Evolutionary conservation across 176 grass and related monocot genomes (phyloP), one percentile per base, ranked within the genome.

Genomic region (Oryza punctata): DNA sequence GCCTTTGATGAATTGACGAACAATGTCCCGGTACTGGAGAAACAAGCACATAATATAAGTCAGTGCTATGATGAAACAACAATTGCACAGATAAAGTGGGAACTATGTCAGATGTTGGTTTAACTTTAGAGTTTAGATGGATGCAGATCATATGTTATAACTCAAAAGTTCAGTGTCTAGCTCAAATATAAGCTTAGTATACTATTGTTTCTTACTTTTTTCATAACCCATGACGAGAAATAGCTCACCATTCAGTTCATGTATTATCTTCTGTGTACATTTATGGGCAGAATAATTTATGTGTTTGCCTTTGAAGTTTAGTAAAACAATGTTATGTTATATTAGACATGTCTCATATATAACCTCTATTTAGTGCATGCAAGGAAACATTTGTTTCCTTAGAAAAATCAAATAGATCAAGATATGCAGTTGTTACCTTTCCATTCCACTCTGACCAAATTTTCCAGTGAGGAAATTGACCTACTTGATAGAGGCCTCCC

Each of bases 361-460:
- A 78, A 26, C 26, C 24, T 59, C 60, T 76, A 65, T 52, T 66
- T 18, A 15, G 10, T 57, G 54, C 54, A 78, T 78, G 14, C 37
- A 38, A 63, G 19, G 63, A 10, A 47, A 14, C 40, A 28, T 75
- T 68, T 44, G 2, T 69, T 74, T 27, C 30, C 79, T 37, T 15
- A 69, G 76, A 3, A 60, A 60, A 44, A 81, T 68, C 10, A 46
- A 81, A 70, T 12, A 59, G 41, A 35, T 74, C 27, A 77, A 77
- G 45, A 8, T 45, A 78, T 78, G n/a, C 65, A 26, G 25, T 35
- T 71, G 60, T 81, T 80, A 98, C 96, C 96, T 96, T 84, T 25
- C 96, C 96, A 81, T 98, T 98, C 96, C 96, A 98, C 84, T 98
- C 96, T 66, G 96, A 96, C 96, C 93, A 99, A 87, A 96, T 26